Base-by-base conservation (phyloP, 2,329 filamentous ascomycete genomes). In the Ophiocordyceps unilateralis region DNA sequence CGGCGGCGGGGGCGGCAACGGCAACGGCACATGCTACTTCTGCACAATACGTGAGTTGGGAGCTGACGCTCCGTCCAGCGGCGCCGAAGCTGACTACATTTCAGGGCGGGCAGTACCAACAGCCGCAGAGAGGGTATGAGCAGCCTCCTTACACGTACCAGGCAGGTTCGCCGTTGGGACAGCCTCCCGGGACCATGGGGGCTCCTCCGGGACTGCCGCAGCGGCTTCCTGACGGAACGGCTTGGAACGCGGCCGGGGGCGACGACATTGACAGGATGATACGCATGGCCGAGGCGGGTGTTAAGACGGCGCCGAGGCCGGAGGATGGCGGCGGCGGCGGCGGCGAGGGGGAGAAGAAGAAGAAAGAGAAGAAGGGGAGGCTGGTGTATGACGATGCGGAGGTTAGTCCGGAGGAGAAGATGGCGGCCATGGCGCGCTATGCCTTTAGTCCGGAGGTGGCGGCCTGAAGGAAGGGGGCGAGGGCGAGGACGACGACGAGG, bases 371-470 rank as follows among this genome's bases (percentile, higher is more conserved):
- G 57, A 80, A 78, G 55, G 69, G 69, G 44, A 72, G 75, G 58
- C 78, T 94, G 73, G 69, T 93, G 24, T 94, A 91, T 64, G 78
- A 78, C 48, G 84, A 93, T 56, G 77, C 81, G 42, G 79, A 82
- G 45, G 66, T 78, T 54, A 91, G 83, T 54, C 83, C 86, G 2
- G 88, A 95, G 65, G 88, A 94, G 70, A 85, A 80, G 63, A 87
- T 93, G 83, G 81, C 85, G 23, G 64, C 67, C 56, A 66, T 91
- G 65, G 69, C 82, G 47, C 79, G 77, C 61, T 94, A 93, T 66
- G 77, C 79, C 53, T 82, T 75, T 44, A 50, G 7, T 9, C n/a
- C 20, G 5, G 36, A 42, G 15, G 38, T 28, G 17, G 15, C 19
- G 4, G 14, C 38, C 14, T 39, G n/a, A 39, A 5, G 19, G 14